phyloP scores from a whole-genome alignment of 2,329 filamentous ascomycete species.

The Colletotrichum tabaci region DNA sequence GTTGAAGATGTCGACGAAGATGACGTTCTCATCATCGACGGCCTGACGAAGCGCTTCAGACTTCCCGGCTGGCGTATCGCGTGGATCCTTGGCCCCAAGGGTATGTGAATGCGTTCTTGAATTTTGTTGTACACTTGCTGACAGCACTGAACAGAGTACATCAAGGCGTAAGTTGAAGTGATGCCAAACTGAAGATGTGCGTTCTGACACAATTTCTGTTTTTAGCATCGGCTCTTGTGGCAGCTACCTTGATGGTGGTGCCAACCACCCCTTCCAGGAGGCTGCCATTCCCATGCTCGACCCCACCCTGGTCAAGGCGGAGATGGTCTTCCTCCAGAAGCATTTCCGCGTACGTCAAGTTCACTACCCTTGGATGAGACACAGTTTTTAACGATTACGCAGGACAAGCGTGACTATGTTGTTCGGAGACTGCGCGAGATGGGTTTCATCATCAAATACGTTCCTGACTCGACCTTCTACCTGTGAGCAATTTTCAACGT shows the following conservation, averaged over 20 bases:
- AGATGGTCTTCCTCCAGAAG: slow-evolving; percentile 90
- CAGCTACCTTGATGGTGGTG: slow-evolving; percentile 93
- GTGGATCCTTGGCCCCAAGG: slow-evolving; percentile 94
- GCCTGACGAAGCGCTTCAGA: slow-evolving; percentile 95
- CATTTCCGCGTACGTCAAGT: slow-evolving; percentile 79
- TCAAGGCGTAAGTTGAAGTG: slow-evolving; percentile 75
- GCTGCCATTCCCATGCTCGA: slow-evolving; percentile 95
- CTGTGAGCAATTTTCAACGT: slow-evolving; percentile 69
- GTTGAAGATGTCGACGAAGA: slow-evolving; percentile 91
- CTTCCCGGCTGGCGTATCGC: slow-evolving; percentile 97
- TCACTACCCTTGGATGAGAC: not conserved
- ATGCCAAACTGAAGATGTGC: not conserved
- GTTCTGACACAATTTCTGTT: not conserved
- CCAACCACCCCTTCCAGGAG: slow-evolving; percentile 96
- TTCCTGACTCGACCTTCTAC: slow-evolving; percentile 95
- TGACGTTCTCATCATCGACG: slow-evolving; percentile 94
- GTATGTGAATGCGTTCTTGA: slow-evolving; percentile 47
- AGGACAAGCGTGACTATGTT: slow-evolving; percentile 93
- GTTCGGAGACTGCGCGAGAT: slow-evolving; percentile 84
- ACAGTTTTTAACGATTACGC: slow-evolving; percentile 43
- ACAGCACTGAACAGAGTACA: slow-evolving; percentile 75
- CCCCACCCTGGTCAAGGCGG: slow-evolving; percentile 81
- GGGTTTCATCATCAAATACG: slow-evolving; percentile 87
- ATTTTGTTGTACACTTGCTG: slow-evolving; percentile 5
- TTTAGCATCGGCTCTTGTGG: slow-evolving; percentile 86